Evolutionary conservation across 805 yeast genomes (phyloP), one percentile per base, ranked within the genome.

Genomic region (Wickerhamiella qilinensis): DNA sequence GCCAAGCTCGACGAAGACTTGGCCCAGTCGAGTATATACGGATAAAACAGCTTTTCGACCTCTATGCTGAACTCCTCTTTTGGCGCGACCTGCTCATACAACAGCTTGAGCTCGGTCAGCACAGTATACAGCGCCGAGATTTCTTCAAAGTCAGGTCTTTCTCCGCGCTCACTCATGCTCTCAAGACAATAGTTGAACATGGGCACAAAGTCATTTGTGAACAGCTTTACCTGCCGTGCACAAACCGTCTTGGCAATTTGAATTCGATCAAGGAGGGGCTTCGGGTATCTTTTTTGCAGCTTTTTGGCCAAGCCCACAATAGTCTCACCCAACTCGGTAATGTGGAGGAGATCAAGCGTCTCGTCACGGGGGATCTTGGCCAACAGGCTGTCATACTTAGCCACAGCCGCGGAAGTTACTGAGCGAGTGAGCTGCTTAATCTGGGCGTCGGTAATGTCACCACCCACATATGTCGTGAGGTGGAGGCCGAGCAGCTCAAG

Each of bases 181-280:
- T 40, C 40, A 41, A 46, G 34, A 25, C 60, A 38, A 42, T 47
- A 51, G 15, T 46, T 41, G 43, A 53, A 55, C 53, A 59, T 54
- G 2, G 60, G 53, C 36, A 52, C 39, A 15, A 58, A 54, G 35
- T 59, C 64, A 5, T 52, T 50, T 1, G 54, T 46, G 32, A 59
- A 50, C 3, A 58, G 47, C 22, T 45, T 42, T 28, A 58, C 38
- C 27, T 59, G 60, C 19, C 51, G 44, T 15, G 54, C 47, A 30
- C 56, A 46, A 0, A 58, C 56, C 3, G 58, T 38, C 31, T 45
- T 45, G 12, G 80, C 56, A 27, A 81, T 68, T 33, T 65, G 56
- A 3, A 80, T 54, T 41, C 62, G 62, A 17, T 74, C 84, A 33
- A 80, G 56, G n/a, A 81, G 55, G 0, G 83, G 77, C 31, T 58